Base-by-base conservation (phyloP, 345 rosid species). In the Raphanus sativus region DNA sequence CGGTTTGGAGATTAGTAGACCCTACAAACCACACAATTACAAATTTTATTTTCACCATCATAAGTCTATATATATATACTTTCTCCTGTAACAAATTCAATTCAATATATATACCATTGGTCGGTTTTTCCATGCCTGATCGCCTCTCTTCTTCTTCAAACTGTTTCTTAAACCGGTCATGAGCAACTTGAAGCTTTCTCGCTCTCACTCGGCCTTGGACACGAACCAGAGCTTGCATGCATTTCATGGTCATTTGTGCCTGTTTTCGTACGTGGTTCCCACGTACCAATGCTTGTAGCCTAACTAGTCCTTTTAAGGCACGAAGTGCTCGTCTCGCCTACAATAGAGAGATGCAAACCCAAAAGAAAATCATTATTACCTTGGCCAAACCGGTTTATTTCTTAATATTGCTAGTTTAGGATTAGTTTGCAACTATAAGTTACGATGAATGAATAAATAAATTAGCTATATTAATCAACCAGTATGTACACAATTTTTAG, bases 221-320 rank as follows among this genome's bases (percentile, higher is more conserved):
- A 2, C 99, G 92, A 4, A 93, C 97, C 7, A 93, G 81, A 6
- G 99, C 96, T 79, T 95, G 99, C 99, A 93, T 95, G 81, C 98
- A 91, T 71, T 91, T 86, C 97, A 95, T 91, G 50, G 98, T 92
- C 94, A 91, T 95, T 71, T 91, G 94, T 5, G 99, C 98, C 81
- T 93, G 98, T 84, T 92, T 95, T 3, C 99, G 76, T 69, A 92
- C 99, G 62, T 95, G 92, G 75, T 95, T 85, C 12, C 99, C 99
- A 74, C 99, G 91, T 55, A 95, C 99, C 25, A 92, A 71, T 2
- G 99, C 99, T 69, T 95, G 99, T 30, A 95, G 86, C 85, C 97
- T 87, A 80, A 95, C 98, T 74, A 95, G 65, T 71, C 99, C 98
- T 84, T 88, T 92, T 78, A 92, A 82, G 1, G 98, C 99, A 15